Conservation (phyloP, 108 stramenopile species). For the Conticribra guillardii region DNA sequence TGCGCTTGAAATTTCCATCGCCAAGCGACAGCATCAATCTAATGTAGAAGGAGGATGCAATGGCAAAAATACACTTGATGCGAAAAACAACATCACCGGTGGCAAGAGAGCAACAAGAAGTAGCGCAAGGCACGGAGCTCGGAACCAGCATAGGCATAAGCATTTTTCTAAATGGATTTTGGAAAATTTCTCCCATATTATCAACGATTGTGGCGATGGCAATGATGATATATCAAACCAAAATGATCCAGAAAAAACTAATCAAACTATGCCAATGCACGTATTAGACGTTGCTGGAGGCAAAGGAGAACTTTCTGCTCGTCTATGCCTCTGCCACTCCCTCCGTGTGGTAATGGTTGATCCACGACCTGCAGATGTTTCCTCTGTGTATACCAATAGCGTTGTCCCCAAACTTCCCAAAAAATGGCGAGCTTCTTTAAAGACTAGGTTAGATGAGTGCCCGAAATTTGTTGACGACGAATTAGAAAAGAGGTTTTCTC, state of each 20-base stretch:
- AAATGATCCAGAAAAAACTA: neutral
- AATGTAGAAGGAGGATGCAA: neutral
- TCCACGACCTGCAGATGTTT: conserved; percentile 72
- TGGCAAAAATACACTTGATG: neutral
- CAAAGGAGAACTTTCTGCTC: conserved; percentile 85
- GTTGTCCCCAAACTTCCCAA: conserved; percentile 86
- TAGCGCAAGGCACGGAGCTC: conserved; percentile 70
- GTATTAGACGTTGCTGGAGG: conserved; percentile 81
- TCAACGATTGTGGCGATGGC: conserved; percentile 28
- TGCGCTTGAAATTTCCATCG: conserved; percentile 30
- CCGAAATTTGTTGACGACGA: conserved; percentile 53
- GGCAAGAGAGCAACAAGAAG: conserved; percentile 34
- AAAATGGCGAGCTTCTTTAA: conserved; percentile 74
- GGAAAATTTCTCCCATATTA: conserved; percentile 57
- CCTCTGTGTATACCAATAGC: conserved; percentile 58
- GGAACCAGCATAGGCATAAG: conserved; percentile 85
- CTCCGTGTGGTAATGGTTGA: conserved; percentile 78
- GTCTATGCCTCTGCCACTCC: conserved; percentile 76
- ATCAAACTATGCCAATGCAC: conserved; percentile 17
- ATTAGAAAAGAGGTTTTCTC: conserved; percentile 55
- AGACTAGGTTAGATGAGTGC: conserved; percentile 37
- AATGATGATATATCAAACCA: neutral
- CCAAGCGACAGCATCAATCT: conserved; percentile 8
- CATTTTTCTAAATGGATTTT: conserved; percentile 78
- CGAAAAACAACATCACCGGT: neutral